Base-by-base conservation (phyloP, 2,329 filamentous ascomycete species). In the Trichoderma sp. region DNA sequence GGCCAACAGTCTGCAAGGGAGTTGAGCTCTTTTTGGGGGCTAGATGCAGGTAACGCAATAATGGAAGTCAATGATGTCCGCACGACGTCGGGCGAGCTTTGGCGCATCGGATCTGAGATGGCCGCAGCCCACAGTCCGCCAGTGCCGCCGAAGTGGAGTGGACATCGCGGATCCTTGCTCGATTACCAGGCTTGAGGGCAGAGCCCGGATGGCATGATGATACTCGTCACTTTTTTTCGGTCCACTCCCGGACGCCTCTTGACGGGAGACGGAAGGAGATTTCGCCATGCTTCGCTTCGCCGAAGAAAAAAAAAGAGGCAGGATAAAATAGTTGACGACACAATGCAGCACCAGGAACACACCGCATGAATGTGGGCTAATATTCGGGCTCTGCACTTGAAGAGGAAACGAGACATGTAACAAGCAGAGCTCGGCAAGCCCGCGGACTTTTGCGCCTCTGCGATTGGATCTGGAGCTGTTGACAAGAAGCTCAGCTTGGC, bases 71-170 rank as follows among this genome's bases (percentile, higher is more conserved):
- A 73, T 73, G 71, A 73, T 73, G 71, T 29, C 60, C 41, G 71
- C 71, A 65, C 60, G 31, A 65, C 71, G 60, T 73, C 71, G 71
- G 71, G 71, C 71, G 71, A 56, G 64, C 41, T 75, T 64, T 71
- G 74, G 63, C 71, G 35, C 71, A 74, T 74, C 63, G 63, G 64
- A 66, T 74, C 71, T 74, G 64, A 74, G 64, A 74, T 67, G 63
- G 53, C 29, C 50, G 53, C 65, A 74, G 71, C 68, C 56, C 56
- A 33, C 50, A 45, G 72, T 75, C 72, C 72, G 53, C 33, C 72
- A 75, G 64, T 62, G 72, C 64, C 72, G 72, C 64, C 72, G 53
- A 62, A 45, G 64, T 75, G 72, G 72, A 21, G 71, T 56, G 59
- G 21, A 73, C 31, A 56, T 65, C 71, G 60, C 27, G 41, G 60